Conservation (phyloP, 306 rosid genomes). For the Phaseolus lunatus region DNA sequence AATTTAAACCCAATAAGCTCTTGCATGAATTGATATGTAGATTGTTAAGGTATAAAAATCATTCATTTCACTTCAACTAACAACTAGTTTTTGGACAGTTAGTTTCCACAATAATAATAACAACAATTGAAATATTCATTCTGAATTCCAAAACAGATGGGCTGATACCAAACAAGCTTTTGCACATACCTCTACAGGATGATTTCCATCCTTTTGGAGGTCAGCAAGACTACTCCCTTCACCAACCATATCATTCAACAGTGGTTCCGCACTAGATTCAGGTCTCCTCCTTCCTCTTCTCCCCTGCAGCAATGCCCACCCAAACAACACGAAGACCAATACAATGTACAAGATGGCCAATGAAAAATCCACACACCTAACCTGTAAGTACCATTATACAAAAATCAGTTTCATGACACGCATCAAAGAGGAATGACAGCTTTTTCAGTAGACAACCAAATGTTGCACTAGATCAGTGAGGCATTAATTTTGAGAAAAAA, state of each 20-base stretch:
- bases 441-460: slow-evolving; percentile 5
- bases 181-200: slow-evolving; percentile 56
- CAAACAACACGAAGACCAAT: slow-evolving; percentile 69
- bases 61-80: slow-evolving; percentile 31
- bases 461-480: slow-evolving; percentile 16
- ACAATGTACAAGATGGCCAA: slow-evolving; percentile 67
- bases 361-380: slow-evolving; percentile 81
- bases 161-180: slow-evolving; percentile 26
- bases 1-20: not conserved
- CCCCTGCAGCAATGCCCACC: slow-evolving; percentile 74
- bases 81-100: slow-evolving; percentile 23
- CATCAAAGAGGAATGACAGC: slow-evolving; percentile 30
- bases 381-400: slow-evolving; percentile 58
- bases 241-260: slow-evolving; percentile 62
- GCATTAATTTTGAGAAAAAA: slow-evolving; percentile 30
- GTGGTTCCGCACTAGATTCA: slow-evolving; percentile 63
- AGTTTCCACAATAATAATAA: slow-evolving; percentile 7
- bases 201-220: slow-evolving; percentile 56
- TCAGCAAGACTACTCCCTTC: slow-evolving; percentile 50
- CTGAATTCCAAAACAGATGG: slow-evolving; percentile 25
- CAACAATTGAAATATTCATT: slow-evolving; percentile 8
- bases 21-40: not conserved
- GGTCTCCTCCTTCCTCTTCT: slow-evolving; percentile 59
- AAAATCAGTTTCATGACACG: slow-evolving; percentile 41
- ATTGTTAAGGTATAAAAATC: not conserved